phyloP scores from a whole-genome alignment of 345 rosid species.

The Brassica cretica region DNA sequence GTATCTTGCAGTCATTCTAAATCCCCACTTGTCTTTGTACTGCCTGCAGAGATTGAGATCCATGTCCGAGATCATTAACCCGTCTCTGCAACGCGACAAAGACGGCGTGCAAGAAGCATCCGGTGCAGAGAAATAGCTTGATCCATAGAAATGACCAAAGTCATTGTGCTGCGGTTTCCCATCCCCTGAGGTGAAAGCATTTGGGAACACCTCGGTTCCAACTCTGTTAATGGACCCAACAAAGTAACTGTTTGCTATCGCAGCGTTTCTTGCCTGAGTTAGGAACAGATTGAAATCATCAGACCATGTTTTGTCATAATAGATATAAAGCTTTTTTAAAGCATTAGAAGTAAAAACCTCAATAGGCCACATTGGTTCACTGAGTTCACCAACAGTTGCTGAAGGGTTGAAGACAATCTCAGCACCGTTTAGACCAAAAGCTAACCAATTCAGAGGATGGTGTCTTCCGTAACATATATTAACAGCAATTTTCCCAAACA shows the following conservation, averaged over 20 bases:
- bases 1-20: conserved; percentile 83
- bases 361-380: conserved; percentile 99
- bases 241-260: conserved; percentile 90
- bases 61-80: conserved; percentile 80
- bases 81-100: conserved; percentile 74
- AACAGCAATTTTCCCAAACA: conserved; percentile 78
- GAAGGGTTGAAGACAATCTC: conserved; percentile 99
- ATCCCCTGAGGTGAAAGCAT: conserved; percentile 91
- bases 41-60: conserved; percentile 93
- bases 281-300: background rate
- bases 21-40: conserved; percentile 94
- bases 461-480: conserved; percentile 97
- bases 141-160: conserved; percentile 93
- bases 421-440: conserved; percentile 95
- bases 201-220: conserved; percentile 91
- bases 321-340: background rate
- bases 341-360: conserved; percentile 54
- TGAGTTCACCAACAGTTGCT: conserved; percentile 95
- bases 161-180: conserved; percentile 80
- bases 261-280: conserved; percentile 98
- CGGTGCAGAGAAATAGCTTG: conserved; percentile 90
- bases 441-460: conserved; percentile 94
- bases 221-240: conserved; percentile 97
- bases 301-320: background rate
- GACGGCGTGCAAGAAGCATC: conserved; percentile 95